Conservation (phyloP, 2,329 filamentous ascomycete genomes). For the Penicillium brasilianum region DNA sequence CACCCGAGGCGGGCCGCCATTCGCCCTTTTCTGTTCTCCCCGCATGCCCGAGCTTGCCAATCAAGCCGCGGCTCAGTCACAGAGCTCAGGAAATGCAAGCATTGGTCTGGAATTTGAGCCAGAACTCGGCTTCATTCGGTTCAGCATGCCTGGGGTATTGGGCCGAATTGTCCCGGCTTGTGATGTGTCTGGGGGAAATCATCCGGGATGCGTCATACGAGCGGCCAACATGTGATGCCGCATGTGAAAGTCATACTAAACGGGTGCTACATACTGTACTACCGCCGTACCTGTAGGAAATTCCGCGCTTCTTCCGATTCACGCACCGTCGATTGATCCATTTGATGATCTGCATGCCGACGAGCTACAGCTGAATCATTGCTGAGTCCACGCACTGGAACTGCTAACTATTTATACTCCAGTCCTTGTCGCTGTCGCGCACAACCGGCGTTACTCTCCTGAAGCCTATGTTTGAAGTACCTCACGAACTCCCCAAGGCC, state of each 20-base stretch:
- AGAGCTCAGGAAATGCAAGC: background rate
- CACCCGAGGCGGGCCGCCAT: constrained; percentile 19
- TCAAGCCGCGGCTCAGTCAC: constrained; percentile 25
- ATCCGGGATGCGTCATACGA: background rate
- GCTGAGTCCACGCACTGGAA: too few relatives aligned
- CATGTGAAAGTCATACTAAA: constrained; percentile 14
- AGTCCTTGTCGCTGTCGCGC: background rate
- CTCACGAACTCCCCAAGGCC: background rate
- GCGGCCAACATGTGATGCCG: constrained; percentile 20
- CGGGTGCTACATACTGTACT: too few relatives aligned
- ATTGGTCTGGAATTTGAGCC: background rate
- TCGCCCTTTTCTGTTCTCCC: constrained; percentile 9
- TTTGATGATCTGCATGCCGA: background rate
- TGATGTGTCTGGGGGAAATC: constrained; percentile 11
- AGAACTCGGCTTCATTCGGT: constrained; percentile 8
- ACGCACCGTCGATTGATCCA: background rate
- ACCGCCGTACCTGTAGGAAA: background rate
- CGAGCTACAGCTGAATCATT: background rate
- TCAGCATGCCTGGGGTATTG: background rate
- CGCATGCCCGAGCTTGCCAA: constrained; percentile 21
- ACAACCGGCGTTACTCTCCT: background rate
- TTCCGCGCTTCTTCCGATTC: too few relatives aligned
- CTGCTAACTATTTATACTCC: background rate
- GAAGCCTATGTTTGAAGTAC: background rate
- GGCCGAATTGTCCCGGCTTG: constrained; percentile 25